Percentiles rank a stretch among this genome's conserved stretches.
These are phyloP conservation scores for Taphrina populina DNA, from an alignment of 1,139 yeast species.

Conservation along the genomic window DNA sequence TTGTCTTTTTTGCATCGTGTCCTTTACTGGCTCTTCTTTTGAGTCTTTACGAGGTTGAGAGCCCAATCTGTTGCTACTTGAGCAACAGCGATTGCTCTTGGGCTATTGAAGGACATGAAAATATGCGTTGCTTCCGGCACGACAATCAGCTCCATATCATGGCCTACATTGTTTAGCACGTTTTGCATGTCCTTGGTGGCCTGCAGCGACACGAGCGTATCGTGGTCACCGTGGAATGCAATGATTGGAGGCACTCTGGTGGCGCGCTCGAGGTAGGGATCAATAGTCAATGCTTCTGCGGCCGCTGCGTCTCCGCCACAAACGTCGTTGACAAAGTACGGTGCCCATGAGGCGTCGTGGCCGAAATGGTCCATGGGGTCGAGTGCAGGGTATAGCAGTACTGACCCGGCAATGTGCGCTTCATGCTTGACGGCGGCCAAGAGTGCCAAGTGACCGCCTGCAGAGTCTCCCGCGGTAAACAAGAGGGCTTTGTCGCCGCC, in stretches of 20 bases:
- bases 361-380: slow-evolving; percentile 7
- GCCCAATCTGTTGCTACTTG: slow-evolving; percentile 21
- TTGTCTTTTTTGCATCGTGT: not conserved
- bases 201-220: slow-evolving; percentile 6
- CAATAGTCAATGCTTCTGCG: not conserved
- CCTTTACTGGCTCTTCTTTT: slow-evolving; percentile 1
- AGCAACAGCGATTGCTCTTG: slow-evolving; percentile 10
- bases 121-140: slow-evolving; percentile 8
- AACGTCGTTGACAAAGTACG: slow-evolving; percentile 1
- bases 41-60: not conserved
- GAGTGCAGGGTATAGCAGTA: slow-evolving; percentile 15
- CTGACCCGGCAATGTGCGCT: slow-evolving; percentile 11
- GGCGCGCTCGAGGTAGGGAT: not conserved
- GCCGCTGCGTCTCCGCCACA: slow-evolving; percentile 14
- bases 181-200: not conserved
- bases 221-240: slow-evolving; percentile 15
- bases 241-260: slow-evolving; percentile 13
- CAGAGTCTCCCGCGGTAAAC: slow-evolving; percentile 23
- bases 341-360: not conserved
- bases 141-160: slow-evolving; percentile 1
- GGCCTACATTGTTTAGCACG: slow-evolving; percentile 2
- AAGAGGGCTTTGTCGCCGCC: slow-evolving; percentile 27
- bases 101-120: slow-evolving; percentile 5
- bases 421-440: slow-evolving; percentile 9
- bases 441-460: slow-evolving; percentile 30